Conservation (phyloP, 2,329 filamentous ascomycete species). For the Spiromastix sp. region DNA sequence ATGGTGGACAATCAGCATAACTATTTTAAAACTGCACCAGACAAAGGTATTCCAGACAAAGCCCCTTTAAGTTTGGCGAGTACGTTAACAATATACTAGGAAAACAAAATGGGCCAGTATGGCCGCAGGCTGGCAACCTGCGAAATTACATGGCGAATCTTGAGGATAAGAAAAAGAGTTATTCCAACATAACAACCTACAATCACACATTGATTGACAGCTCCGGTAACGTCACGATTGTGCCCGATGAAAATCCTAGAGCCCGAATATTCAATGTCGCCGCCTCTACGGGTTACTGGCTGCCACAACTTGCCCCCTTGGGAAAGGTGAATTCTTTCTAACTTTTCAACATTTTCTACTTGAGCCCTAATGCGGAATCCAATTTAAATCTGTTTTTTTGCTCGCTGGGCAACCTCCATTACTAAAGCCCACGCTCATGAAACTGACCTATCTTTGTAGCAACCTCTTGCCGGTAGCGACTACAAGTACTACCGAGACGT, state of each 20-base stretch:
- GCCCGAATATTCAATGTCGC: background rate
- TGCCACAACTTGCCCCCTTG: constrained; percentile 2
- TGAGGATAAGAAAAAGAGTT: too few species aligned
- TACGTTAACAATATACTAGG: background rate
- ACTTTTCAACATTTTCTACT: background rate
- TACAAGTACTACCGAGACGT: constrained; percentile 3
- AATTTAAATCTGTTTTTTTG: too few species aligned
- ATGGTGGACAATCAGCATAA: constrained; percentile 4
- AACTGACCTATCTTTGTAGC: background rate
- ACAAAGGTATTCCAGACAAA: background rate
- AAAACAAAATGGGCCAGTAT: constrained; percentile 5
- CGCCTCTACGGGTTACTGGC: constrained; percentile 1
- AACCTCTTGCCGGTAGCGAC: background rate
- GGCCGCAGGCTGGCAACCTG: constrained; percentile 2
- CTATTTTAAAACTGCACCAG: constrained; percentile 3
- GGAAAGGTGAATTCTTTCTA: background rate
- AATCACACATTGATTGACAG: background rate
- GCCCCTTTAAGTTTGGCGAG: background rate
- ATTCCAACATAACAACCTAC: too few species aligned
- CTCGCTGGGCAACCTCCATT: too few species aligned
- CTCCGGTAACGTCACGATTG: background rate
- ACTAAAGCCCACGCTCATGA: too few species aligned
- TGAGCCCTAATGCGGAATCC: too few species aligned
- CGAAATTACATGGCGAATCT: background rate
- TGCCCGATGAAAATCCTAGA: too few species aligned